phyloP scores from a whole-genome alignment of 2,329 filamentous ascomycete species.

The Colletotrichum melonis region DNA sequence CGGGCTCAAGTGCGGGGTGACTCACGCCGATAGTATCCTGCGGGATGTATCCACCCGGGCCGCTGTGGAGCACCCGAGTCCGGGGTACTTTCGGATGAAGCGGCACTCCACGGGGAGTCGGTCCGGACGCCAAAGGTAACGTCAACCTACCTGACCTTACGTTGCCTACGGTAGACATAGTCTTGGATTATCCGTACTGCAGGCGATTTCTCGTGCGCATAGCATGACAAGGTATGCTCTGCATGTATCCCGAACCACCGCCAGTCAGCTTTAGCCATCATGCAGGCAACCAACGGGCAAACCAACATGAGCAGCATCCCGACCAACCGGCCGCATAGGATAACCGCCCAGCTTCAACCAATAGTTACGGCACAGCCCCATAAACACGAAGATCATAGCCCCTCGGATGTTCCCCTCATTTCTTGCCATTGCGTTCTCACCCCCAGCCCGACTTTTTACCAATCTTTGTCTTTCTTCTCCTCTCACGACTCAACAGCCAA shows the following conservation, averaged over 20 bases:
- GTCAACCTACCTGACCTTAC: no score
- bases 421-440: no score
- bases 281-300: neutral
- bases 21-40: neutral
- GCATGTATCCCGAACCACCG: no score
- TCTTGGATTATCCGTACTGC: no score
- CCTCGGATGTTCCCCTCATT: neutral
- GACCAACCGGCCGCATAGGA: neutral
- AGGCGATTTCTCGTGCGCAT: no score
- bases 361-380: neutral
- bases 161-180: rapidly evolving
- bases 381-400: neutral
- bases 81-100: neutral
- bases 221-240: no score
- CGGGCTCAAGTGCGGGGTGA: neutral
- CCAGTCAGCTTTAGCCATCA: neutral
- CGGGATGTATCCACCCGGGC: neutral
- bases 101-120: neutral
- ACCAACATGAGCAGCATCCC: neutral
- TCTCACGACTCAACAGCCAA: neutral
- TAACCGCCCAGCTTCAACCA: neutral
- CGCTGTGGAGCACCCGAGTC: neutral
- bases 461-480: neutral
- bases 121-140: neutral
- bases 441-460: no score